Evolutionary conservation across 1,284 basidiomycete species (phyloP), one percentile per base, ranked within the genome.

Genomic region (Agaricales sp.): DNA sequence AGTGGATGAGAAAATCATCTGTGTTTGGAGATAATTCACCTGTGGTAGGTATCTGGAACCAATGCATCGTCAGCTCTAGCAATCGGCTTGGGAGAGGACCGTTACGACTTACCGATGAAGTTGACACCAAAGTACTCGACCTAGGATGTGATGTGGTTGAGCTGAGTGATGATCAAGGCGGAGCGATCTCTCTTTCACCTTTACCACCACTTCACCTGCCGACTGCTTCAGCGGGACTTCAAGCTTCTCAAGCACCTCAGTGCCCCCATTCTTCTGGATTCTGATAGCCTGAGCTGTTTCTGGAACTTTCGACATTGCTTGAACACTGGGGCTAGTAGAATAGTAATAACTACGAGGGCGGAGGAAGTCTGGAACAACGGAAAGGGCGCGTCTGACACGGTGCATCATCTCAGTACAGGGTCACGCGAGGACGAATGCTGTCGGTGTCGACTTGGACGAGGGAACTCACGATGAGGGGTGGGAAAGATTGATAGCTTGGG

Each of bases 111-210:
- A 35, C 30, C 92, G 60, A 94, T 89, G 63, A 86, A 92, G 66
- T 93, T 93, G 54, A 92, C 75, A n/a, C 91, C 91, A 3, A 71
- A 67, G 58, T 80, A 86, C 56, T 82, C 71, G 16, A 78, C 70
- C 80, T 82, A 53, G 22, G 45, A 39, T 46, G 47, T 23, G 47
- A 51, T 24, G 38, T 48, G 8, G 50, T 43, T 25, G 13, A 43
- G 57, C 51, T 45, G 56, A 11, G 11, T 58, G 4, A 59, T 49
- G 48, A 53, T 55, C 21, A 20, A 25, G 16, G 22, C 20, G 44
- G 22, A 35, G 23, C 26, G 12, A 4, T 24, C 22, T 43, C 8
- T 11, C 3, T 19, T 58, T 60, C 54, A 87, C 86, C 73, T 92
- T 92, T 61, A 97, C 73, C 46, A 96, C 69, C 37, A 96, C 71